phyloP scores from a whole-genome alignment of 176 grass and related monocot species.

The Eragrostis curvula region DNA sequence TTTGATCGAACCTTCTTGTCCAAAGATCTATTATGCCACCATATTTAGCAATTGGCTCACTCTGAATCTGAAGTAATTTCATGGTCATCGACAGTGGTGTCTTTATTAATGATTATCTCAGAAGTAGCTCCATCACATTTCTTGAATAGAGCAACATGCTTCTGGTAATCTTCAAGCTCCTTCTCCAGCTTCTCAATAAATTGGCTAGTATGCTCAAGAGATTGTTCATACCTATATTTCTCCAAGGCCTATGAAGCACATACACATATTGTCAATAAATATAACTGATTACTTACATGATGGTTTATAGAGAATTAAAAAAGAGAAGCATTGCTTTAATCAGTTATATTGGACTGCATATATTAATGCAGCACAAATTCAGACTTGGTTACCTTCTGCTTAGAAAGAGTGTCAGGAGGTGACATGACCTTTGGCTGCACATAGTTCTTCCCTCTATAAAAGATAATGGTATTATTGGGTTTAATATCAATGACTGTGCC shows the following conservation, averaged over 20 bases:
- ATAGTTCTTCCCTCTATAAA: conserved; percentile 83
- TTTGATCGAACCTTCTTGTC: conserved; percentile 19
- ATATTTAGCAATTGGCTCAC: conserved; percentile 27
- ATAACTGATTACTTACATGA: neutral
- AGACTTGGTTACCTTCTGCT: conserved; percentile 63
- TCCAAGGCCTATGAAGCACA: conserved; percentile 58
- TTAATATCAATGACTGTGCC: conserved; percentile 71
- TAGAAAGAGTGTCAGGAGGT: conserved; percentile 72
- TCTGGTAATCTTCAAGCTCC: conserved; percentile 74
- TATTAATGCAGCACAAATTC: neutral
- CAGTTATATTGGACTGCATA: neutral
- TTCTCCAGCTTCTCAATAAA: conserved; percentile 74
- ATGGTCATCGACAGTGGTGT: conserved; percentile 22
- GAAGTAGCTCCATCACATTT: conserved; percentile 37
- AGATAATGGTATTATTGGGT: conserved; percentile 68
- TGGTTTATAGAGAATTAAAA: neutral
- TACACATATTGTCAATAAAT: neutral
- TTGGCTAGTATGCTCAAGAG: conserved; percentile 78
- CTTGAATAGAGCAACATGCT: conserved; percentile 73
- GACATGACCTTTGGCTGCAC: conserved; percentile 76
- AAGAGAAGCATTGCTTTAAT: neutral
- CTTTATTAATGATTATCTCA: conserved; percentile 32
- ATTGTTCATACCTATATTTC: conserved; percentile 88
- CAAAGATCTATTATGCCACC: conserved; percentile 9
- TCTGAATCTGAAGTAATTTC: conserved; percentile 29